phyloP scores from a whole-genome alignment of 192 early-diverging fungal genomes.

The Coemansia sp. region DNA sequence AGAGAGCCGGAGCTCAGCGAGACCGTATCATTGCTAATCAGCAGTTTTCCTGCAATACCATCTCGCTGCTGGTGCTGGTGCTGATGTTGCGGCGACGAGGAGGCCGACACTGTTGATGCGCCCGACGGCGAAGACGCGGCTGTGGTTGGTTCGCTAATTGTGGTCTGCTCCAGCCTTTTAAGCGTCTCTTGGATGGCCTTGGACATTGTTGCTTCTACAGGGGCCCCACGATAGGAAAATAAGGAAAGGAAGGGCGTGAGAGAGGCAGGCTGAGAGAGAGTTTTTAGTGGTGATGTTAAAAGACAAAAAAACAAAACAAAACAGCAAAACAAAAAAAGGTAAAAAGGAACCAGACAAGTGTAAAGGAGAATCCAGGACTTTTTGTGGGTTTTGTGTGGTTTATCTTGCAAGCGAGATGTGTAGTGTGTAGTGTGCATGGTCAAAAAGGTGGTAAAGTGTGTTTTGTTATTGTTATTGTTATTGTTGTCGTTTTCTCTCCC shows the following conservation, averaged over 20 bases:
- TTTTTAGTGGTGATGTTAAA: not conserved
- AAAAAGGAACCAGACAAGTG: not conserved
- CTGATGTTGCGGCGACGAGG: conserved; percentile 20
- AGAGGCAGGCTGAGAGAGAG: not conserved
- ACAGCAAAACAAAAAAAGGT: not conserved
- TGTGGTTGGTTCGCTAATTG: conserved; percentile 31
- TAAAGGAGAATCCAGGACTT: not conserved
- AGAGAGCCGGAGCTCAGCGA: not conserved
- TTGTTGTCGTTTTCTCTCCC: too few species aligned
- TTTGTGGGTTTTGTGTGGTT: not conserved
- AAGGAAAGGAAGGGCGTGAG: not conserved
- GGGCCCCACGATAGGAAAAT: not conserved
- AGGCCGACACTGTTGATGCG: conserved; percentile 30
- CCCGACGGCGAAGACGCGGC: conserved; percentile 28
- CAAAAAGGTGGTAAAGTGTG: too few species aligned
- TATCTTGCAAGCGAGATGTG: too few species aligned
- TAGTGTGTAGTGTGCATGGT: too few species aligned
- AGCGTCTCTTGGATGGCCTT: conserved; percentile 55
- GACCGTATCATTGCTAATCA: conserved; percentile 8
- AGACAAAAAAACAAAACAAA: not conserved
- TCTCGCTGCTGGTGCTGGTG: conserved; percentile 12
- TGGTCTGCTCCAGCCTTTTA: conserved; percentile 45
- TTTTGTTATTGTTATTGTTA: too few species aligned
- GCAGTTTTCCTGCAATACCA: conserved; percentile 9
- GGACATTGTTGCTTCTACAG: conserved; percentile 49